Base-by-base conservation (phyloP, 768 basidiomycete genomes). In the Boletus vermiculosoides region DNA sequence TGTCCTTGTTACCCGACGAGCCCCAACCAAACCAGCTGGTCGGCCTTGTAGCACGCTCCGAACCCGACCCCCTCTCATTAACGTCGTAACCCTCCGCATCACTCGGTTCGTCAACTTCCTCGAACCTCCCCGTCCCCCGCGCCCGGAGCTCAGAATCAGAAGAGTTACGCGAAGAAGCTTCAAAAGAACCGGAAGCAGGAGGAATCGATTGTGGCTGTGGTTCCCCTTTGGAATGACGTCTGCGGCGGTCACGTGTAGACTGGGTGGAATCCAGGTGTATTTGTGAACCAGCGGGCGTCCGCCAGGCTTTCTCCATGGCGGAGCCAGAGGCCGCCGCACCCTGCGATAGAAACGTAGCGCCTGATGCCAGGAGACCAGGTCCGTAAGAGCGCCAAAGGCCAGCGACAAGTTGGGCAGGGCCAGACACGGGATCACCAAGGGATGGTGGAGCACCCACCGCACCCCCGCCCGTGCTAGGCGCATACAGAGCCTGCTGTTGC, bases 381-480 rank as follows among this genome's bases (percentile, higher is more conserved):
- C 90, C 92, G 59, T 90, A 93, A 2, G 84, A 81, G n/a, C 78
- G 77, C 91, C 91, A 93, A 16, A 94, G 74, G 0, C 82, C 83
- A 22, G 78, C 81, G 2, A 80, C 80, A 20, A 92, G 75, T 65
- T 87, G 84, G 18, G 80, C 78, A 5, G 90, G 88, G 3, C 87
- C 88, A 13, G 81, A 80, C 15, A 79, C 77, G 0, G 85, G 82
- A 59, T 84, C 82, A 6, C 66, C 72, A 57, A 83, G 59, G 3
- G 79, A 72, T 0, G 83, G 84, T 4, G 78, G 77, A 1, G 76
- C 70, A 22, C 71, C 74, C 30, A 68, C 57, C 15, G 62, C 50
- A 4, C 62, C 63, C 0, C 67, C 63, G 16, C 66, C 68, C 0
- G 63, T 52, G 25, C 65, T 62, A 4, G 66, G 57, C 0, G 47